phyloP scores from a whole-genome alignment of 225 moss, liverwort and hornwort species.

The Pseudoscleropodium purum region DNA sequence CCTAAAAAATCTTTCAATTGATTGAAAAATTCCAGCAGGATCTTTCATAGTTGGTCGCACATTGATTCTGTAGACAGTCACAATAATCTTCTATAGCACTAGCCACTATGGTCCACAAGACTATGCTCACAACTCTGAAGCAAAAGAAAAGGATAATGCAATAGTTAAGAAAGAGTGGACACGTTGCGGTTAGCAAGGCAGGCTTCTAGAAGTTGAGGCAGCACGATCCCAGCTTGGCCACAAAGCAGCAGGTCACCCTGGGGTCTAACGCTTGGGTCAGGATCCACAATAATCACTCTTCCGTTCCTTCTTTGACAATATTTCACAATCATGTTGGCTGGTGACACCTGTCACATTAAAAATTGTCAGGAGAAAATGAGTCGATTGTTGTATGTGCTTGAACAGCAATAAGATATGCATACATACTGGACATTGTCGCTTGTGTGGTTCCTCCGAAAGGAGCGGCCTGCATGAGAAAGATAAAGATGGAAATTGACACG shows the following conservation, averaged over 20 bases:
- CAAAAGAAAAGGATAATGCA: neutral
- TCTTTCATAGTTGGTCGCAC: neutral
- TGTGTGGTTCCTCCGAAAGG: neutral
- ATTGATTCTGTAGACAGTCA: neutral
- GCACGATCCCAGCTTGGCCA: constrained; percentile 28
- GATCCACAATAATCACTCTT: constrained; percentile 33
- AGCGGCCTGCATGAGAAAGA: neutral
- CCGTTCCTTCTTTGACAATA: constrained; percentile 29
- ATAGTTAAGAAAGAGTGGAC: neutral
- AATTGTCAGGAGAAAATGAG: neutral
- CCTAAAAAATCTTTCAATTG: neutral
- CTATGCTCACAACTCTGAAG: neutral
- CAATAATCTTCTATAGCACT: neutral
- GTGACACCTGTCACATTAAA: constrained; percentile 18
- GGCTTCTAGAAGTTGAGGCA: constrained; percentile 24
- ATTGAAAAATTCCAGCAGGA: neutral
- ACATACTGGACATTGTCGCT: neutral
- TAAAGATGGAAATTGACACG: neutral
- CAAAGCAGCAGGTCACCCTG: constrained; percentile 33
- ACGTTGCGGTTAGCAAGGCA: constrained; percentile 16
- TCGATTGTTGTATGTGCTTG: neutral
- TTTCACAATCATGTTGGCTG: constrained; percentile 30
- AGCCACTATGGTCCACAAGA: neutral
- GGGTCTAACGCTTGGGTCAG: constrained; percentile 9
- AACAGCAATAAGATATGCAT: neutral